Conservation (phyloP, 1,284 basidiomycete genomes). For the Agaricales sp. region DNA sequence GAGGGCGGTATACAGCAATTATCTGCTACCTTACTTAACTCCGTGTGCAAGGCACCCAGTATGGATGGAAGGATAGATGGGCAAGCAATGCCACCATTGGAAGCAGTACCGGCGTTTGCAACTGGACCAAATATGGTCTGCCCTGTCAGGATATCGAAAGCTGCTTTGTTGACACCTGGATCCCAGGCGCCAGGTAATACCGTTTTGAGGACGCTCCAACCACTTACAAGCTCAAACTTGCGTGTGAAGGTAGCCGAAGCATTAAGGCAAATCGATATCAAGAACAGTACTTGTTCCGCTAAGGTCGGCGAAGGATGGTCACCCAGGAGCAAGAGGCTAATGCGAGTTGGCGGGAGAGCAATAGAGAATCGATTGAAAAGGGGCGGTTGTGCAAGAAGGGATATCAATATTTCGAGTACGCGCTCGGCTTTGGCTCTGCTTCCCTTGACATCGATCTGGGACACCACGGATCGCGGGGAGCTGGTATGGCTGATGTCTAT, state of each 20-base stretch:
- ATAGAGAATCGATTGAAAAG: conserved; percentile 55
- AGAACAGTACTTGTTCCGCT: conserved; percentile 46
- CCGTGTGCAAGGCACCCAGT: conserved; percentile 44
- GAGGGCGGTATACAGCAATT: conserved; percentile 23
- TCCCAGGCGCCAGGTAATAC: conserved; percentile 64
- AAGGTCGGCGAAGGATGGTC: conserved; percentile 51
- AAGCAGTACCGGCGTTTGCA: background rate
- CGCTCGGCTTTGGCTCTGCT: conserved; percentile 48
- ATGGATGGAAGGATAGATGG: conserved; percentile 46
- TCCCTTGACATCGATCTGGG: conserved; percentile 37
- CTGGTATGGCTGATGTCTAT: conserved; percentile 19
- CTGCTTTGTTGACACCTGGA: conserved; percentile 46
- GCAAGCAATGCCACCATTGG: conserved; percentile 31
- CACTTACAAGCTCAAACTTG: conserved; percentile 68
- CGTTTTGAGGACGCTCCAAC: conserved; percentile 60
- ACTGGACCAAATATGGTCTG: conserved; percentile 12
- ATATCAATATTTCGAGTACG: conserved; percentile 49
- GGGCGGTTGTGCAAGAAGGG: conserved; percentile 40
- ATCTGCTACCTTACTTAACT: conserved; percentile 26
- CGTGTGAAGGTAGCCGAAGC: conserved; percentile 49
- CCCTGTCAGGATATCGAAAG: conserved; percentile 58
- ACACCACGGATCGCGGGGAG: conserved; percentile 48
- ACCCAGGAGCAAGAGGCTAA: conserved; percentile 64
- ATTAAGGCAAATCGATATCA: conserved; percentile 46
- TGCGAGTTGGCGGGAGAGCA: conserved; percentile 62